Conservation (phyloP, 2,329 filamentous ascomycete species). For the Fusarium chaquense region DNA sequence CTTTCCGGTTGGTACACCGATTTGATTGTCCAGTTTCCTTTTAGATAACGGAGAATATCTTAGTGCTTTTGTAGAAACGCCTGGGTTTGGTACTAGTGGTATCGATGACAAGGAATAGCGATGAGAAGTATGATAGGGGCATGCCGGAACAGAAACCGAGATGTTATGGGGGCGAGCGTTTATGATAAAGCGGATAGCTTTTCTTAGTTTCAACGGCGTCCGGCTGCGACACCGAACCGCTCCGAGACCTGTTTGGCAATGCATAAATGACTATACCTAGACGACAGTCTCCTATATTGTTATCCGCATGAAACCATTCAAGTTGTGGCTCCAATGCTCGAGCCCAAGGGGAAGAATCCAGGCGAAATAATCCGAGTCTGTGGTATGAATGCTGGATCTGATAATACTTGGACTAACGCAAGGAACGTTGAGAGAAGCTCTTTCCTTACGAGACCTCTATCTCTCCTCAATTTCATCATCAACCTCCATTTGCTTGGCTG, state of each 20-base stretch:
- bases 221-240: constrained; percentile 19
- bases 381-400: constrained; percentile 4
- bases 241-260: constrained; percentile 11
- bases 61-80: neutral
- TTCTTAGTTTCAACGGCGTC: constrained; percentile 34
- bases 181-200: constrained; percentile 20
- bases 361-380: constrained; percentile 1
- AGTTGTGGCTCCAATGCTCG: neutral
- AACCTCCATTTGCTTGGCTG: constrained; percentile 12
- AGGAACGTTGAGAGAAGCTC: neutral
- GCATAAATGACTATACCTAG: constrained; percentile 13
- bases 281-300: constrained; percentile 17
- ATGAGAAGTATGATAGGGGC: constrained; percentile 7
- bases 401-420: neutral
- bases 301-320: neutral
- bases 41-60: constrained; percentile 9
- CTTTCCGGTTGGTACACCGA: neutral
- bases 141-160: constrained; percentile 16
- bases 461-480: constrained; percentile 1
- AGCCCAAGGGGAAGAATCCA: constrained; percentile 4
- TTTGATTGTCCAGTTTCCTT: constrained; percentile 1
- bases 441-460: neutral
- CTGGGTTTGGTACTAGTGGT: neutral
- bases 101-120: constrained; percentile 2
- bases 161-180: constrained; percentile 14